Conservation (phyloP, 306 rosid genomes). For the Lathyrus tuberosus region DNA sequence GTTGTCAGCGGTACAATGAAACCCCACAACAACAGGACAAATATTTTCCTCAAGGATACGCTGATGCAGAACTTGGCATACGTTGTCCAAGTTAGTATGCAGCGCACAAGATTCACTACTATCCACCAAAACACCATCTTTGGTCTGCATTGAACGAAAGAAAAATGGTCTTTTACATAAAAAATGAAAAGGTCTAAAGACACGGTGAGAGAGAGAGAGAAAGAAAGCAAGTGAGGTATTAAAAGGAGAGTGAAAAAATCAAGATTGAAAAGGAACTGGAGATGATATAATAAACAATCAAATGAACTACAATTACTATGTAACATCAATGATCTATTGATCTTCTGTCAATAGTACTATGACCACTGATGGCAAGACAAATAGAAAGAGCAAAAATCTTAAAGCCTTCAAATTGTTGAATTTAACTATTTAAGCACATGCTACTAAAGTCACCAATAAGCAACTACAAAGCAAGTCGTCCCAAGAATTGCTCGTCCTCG, state of each 20-base stretch:
- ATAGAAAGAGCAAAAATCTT: constrained; percentile 1
- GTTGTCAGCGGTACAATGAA: constrained; percentile 44
- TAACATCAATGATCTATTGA: not conserved
- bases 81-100: constrained; percentile 56
- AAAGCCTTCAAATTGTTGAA: constrained; percentile 4
- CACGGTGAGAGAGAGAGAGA: not conserved
- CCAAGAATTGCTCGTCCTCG: constrained; percentile 9
- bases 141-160: constrained; percentile 95
- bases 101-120: constrained; percentile 47
- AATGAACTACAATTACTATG: not conserved
- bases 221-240: not conserved
- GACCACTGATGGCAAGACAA: not conserved
- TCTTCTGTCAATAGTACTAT: not conserved
- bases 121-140: constrained; percentile 69
- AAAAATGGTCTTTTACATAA: constrained; percentile 66
- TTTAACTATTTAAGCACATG: not conserved
- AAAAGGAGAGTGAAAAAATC: not conserved
- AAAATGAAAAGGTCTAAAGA: constrained; percentile 42
- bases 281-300: constrained; percentile 26
- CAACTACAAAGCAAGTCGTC: constrained; percentile 7
- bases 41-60: constrained; percentile 46
- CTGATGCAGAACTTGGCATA: constrained; percentile 46
- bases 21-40: constrained; percentile 62
- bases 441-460: constrained; percentile 1
- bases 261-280: constrained; percentile 18